These are phyloP conservation scores for Pythium brachiatum DNA, from an alignment of 352 stramenopile genomes.

Conservation along the genomic window DNA sequence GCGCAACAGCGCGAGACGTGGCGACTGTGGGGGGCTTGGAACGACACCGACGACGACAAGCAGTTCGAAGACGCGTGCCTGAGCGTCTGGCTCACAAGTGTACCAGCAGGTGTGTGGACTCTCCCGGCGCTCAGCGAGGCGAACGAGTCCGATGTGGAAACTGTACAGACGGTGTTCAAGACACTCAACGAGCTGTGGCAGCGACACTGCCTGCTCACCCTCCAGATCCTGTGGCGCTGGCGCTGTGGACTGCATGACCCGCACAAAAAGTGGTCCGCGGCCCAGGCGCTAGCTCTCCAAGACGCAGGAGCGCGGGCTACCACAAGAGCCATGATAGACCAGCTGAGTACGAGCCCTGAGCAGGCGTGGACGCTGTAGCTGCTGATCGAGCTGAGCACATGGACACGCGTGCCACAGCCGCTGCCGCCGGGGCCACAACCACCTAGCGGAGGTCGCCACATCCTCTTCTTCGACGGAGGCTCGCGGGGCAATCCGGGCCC, in stretches of 20 bases:
- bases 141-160: too few species aligned
- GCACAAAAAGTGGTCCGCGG: not conserved
- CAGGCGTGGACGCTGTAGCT: too few species aligned
- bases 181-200: not conserved
- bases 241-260: not conserved
- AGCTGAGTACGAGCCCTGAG: too few species aligned
- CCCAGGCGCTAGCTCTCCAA: not conserved
- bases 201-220: not conserved
- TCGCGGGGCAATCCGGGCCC: slow-evolving; percentile 9
- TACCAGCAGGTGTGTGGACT: not conserved
- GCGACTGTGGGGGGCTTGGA: not conserved
- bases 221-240: not conserved
- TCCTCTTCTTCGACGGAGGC: slow-evolving; percentile 11
- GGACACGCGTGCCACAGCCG: too few species aligned
- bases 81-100: not conserved
- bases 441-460: too few species aligned
- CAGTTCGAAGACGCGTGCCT: not conserved
- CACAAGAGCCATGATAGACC: not conserved
- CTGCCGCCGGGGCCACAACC: too few species aligned
- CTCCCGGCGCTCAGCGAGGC: too few species aligned
- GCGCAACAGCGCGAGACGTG: not conserved
- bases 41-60: not conserved
- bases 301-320: not conserved
- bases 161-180: not conserved
- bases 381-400: too few species aligned